A percentile compares a stretch with the other conserved stretches of the same genome.
phyloP scores from a whole-genome alignment of 2,329 filamentous ascomycete species.

The Trichoderma gracile region DNA sequence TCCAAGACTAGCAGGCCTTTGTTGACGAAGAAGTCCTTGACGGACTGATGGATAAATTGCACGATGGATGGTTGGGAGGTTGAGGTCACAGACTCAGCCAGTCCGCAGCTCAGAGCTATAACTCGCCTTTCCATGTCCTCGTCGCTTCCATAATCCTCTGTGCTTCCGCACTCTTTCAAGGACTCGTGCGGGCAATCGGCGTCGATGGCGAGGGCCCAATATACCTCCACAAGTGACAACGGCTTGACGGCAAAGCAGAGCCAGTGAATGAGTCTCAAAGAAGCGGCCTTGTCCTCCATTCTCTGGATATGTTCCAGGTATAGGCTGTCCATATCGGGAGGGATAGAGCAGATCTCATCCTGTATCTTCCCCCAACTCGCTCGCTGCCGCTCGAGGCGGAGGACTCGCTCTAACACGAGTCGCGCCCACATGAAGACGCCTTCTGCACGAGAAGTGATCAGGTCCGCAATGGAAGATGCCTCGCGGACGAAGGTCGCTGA shows the following conservation, averaged over 20 bases:
- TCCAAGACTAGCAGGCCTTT: conserved; percentile 30
- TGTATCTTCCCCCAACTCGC: conserved; percentile 28
- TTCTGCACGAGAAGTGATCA: conserved; percentile 33
- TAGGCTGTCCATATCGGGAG: conserved; percentile 32
- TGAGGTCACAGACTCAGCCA: conserved; percentile 32
- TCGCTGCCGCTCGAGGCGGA: conserved; percentile 26
- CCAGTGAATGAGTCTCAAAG: conserved; percentile 38
- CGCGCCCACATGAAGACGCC: conserved; percentile 43
- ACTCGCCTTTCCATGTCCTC: conserved; percentile 29
- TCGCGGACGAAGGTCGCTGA: not conserved
- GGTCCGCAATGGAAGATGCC: conserved; percentile 9
- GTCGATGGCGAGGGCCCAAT: conserved; percentile 37
- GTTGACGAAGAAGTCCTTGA: conserved; percentile 38
- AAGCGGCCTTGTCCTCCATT: conserved; percentile 27
- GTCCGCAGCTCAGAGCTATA: conserved; percentile 34
- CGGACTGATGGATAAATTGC: conserved; percentile 41
- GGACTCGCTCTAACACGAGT: conserved; percentile 32
- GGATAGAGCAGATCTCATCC: conserved; percentile 29
- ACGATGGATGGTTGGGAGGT: conserved; percentile 25
- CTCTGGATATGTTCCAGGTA: conserved; percentile 32
- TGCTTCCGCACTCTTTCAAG: conserved; percentile 28
- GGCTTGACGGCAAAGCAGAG: conserved; percentile 36
- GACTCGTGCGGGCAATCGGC: conserved; percentile 29
- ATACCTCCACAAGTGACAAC: conserved; percentile 34
- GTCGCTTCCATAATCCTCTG: conserved; percentile 28